Base-by-base conservation (phyloP, 2,329 filamentous ascomycete genomes). In the Xylariaceae sp. region DNA sequence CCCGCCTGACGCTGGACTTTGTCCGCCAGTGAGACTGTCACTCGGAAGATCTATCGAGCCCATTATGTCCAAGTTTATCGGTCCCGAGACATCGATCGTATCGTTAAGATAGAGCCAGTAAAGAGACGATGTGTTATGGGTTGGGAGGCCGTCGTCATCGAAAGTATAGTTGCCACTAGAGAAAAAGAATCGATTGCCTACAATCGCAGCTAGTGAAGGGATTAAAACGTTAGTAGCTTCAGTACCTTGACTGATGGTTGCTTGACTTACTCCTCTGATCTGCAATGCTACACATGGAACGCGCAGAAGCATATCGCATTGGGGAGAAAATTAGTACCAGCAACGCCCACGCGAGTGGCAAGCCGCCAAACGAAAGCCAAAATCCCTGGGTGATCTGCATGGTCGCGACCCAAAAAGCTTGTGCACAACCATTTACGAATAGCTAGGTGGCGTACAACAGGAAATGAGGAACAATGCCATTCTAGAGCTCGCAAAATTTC, bases 141-240 rank as follows among this genome's bases (percentile, higher is more conserved):
- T 27, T 5, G 37, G 14, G 11, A 40, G 22, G 14, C 42, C 44
- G 33, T 53, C 50, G 32, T 55, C 48, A 27, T 53, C 46, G 22
- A 53, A 55, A 17, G 44, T 48, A 40, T 55, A 55, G 38, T 53
- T 51, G 10, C 53, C 53, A 32, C 50, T 55, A n/a, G 44, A 49
- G 22, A 53, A 55, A 40, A 51, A 55, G 11, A 55, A 44, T 22
- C 50, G 44, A 35, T 55, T 36, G 17, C 48, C 50, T 11, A 55
- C 48, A 22, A 55, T 52, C 12, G 53, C 53, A 10, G 44, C 53
- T 55, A n/a, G 21, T n/a, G 27, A 20, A 38, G 16, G 40, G 22
- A 35, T 17, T 44, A 11, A 35, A 17, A n/a, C n/a, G 20, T 42
- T 40, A 27, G 32, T 42, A 27, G 50, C 41, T 50, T 41, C 23